Evolutionary conservation across 2,329 filamentous ascomycete species (phyloP).

Genomic region (Cercospora brassicicola): DNA sequence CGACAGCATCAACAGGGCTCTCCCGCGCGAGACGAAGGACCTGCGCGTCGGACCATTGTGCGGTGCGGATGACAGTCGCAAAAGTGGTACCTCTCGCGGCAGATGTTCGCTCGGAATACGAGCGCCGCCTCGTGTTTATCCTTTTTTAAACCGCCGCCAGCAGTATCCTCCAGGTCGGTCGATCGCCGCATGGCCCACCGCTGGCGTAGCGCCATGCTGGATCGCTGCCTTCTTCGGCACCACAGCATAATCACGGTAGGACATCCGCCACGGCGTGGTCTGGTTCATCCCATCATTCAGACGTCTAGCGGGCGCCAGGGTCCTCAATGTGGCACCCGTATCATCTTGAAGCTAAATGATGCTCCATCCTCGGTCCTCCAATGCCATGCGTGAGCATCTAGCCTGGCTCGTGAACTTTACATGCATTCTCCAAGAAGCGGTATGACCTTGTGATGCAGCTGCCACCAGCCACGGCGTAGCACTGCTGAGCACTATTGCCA

Average conservation of each 20-base stretch:
- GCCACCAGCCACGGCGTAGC: constrained; percentile 8
- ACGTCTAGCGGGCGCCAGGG: neutral
- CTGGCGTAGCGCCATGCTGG: neutral
- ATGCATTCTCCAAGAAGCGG: constrained; percentile 1
- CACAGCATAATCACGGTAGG: neutral
- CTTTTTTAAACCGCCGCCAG: neutral
- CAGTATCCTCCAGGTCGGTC: neutral
- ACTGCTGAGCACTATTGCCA: neutral
- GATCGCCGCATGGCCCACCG: constrained; percentile 1
- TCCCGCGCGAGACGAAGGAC: neutral
- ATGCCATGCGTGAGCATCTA: neutral
- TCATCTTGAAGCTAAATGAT: constrained; percentile 1
- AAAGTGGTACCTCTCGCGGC: neutral
- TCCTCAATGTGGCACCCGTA: neutral
- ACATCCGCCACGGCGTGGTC: neutral
- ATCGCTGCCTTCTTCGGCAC: constrained; percentile 1
- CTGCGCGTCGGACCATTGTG: neutral
- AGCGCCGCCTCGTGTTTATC: constrained; percentile 9
- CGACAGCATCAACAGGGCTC: neutral
- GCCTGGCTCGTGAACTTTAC: neutral
- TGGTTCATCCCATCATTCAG: neutral
- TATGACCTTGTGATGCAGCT: neutral
- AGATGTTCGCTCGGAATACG: constrained; percentile 10
- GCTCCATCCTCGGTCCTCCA: constrained; percentile 12
- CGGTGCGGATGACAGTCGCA: neutral